Percentiles rank a stretch among this genome's conserved stretches.
phyloP scores from a whole-genome alignment of 805 yeast genomes.

The Blastobotrys mokoenaii region DNA sequence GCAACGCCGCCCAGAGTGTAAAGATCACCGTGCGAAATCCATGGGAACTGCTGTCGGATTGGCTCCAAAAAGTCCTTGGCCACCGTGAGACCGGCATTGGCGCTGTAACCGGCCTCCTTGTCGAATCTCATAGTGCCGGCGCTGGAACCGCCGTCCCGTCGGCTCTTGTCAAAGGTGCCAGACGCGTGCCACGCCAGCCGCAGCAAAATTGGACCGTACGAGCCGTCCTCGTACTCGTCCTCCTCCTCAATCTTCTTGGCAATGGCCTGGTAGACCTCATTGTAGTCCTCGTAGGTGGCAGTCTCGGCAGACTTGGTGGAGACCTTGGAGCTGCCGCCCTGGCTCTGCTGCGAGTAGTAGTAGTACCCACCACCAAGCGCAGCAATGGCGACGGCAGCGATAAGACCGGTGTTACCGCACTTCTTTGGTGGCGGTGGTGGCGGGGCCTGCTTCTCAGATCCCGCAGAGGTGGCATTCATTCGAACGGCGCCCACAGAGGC shows the following conservation, averaged over 20 bases:
- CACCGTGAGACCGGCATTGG: slow-evolving; percentile 55
- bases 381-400: slow-evolving; percentile 14
- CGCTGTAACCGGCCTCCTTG: slow-evolving; percentile 41
- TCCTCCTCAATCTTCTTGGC: slow-evolving; percentile 45
- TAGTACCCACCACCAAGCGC: slow-evolving; percentile 27
- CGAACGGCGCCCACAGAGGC: background rate
- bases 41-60: slow-evolving; percentile 48
- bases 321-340: slow-evolving; percentile 27
- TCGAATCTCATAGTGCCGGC: slow-evolving; percentile 58
- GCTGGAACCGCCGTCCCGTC: slow-evolving; percentile 42
- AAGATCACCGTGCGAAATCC: slow-evolving; percentile 73
- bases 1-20: slow-evolving; percentile 73
- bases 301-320: slow-evolving; percentile 26
- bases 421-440: slow-evolving; percentile 6
- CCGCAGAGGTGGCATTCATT: slow-evolving; percentile 5
- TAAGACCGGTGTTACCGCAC: slow-evolving; percentile 1
- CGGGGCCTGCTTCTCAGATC: background rate
- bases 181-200: slow-evolving; percentile 76
- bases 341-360: slow-evolving; percentile 23
- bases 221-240: slow-evolving; percentile 52
- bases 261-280: slow-evolving; percentile 67
- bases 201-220: slow-evolving; percentile 63
- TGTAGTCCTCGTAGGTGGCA: slow-evolving; percentile 47
- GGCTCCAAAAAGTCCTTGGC: slow-evolving; percentile 52
- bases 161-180: slow-evolving; percentile 58